A percentile compares a stretch with the other conserved stretches of the same genome.
These are phyloP conservation scores for Plasmodiophora brassicae DNA, from an alignment of 208 protist species.

Conservation along the genomic window DNA sequence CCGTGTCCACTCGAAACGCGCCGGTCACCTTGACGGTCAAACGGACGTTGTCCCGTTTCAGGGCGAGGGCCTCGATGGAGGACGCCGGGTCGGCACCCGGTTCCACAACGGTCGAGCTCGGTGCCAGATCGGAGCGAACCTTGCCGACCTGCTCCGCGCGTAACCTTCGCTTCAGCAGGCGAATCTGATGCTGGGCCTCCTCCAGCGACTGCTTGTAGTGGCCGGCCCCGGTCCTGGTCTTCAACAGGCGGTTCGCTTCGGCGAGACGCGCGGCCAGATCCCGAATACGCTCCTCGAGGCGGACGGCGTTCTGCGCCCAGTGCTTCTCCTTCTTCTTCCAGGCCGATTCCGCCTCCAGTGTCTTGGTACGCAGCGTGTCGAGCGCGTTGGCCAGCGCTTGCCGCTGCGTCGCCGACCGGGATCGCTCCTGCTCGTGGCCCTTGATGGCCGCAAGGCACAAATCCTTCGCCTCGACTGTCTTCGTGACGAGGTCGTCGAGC, in stretches of 20 bases:
- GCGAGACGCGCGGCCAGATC: not conserved
- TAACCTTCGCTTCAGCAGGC: not conserved
- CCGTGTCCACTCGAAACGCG: not conserved
- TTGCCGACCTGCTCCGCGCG: not conserved
- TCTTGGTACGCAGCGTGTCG: not conserved
- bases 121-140: too few relatives aligned
- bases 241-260: not conserved
- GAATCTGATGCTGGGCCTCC: slow-evolving; percentile 9
- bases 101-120: not conserved
- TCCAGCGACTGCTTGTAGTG: not conserved
- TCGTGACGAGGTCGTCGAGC: not conserved
- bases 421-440: not conserved
- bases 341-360: not conserved
- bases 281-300: not conserved
- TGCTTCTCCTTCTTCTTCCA: not conserved
- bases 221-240: not conserved
- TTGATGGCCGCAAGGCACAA: not conserved
- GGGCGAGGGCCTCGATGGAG: not conserved
- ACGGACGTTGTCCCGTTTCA: slow-evolving; percentile 18
- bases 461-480: not conserved
- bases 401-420: not conserved
- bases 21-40: not conserved
- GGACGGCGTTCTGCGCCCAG: not conserved
- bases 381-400: not conserved
- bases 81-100: not conserved